phyloP scores from a whole-genome alignment of 257 asterid genomes.

The Plantago ovata region DNA sequence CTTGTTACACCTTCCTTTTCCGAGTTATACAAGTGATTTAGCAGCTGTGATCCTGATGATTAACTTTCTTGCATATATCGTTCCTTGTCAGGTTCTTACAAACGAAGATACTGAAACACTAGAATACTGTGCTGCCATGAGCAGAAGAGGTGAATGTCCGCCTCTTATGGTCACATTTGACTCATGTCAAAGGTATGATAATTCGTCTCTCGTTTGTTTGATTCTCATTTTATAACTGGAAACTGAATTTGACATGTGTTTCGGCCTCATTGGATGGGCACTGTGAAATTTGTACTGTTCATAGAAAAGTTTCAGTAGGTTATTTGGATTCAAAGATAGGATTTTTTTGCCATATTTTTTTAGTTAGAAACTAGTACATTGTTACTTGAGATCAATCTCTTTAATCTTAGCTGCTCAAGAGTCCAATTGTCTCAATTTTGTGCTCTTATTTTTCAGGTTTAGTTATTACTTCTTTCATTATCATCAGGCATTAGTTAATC shows the following conservation, averaged over 20 bases:
- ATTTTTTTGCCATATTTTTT: too few species aligned
- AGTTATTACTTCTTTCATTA: too few species aligned
- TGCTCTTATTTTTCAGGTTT: too few species aligned
- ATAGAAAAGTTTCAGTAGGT: slow-evolving; percentile 7
- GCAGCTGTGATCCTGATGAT: background rate
- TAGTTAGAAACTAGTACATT: too few species aligned
- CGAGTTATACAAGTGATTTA: too few species aligned
- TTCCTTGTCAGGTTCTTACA: slow-evolving; percentile 49
- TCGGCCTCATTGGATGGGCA: slow-evolving; percentile 17
- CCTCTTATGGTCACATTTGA: slow-evolving; percentile 73
- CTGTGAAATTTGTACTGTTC: slow-evolving; percentile 18
- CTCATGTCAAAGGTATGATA: slow-evolving; percentile 69
- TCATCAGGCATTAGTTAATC: too few species aligned
- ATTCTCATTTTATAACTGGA: background rate
- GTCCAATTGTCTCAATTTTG: too few species aligned
- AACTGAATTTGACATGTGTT: slow-evolving; percentile 14
- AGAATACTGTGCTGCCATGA: slow-evolving; percentile 51
- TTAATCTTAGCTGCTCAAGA: too few species aligned
- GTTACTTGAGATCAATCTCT: too few species aligned
- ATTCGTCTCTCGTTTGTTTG: background rate
- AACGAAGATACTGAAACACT: slow-evolving; percentile 69
- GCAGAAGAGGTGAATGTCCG: slow-evolving; percentile 62
- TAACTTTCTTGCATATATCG: background rate
- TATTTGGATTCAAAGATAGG: slow-evolving; percentile 16
- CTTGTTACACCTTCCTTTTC: too few species aligned